Evolutionary conservation across 148 eudicot species (phyloP), one percentile per base, ranked within the genome.

Genomic region (Polygonum maritimum): DNA sequence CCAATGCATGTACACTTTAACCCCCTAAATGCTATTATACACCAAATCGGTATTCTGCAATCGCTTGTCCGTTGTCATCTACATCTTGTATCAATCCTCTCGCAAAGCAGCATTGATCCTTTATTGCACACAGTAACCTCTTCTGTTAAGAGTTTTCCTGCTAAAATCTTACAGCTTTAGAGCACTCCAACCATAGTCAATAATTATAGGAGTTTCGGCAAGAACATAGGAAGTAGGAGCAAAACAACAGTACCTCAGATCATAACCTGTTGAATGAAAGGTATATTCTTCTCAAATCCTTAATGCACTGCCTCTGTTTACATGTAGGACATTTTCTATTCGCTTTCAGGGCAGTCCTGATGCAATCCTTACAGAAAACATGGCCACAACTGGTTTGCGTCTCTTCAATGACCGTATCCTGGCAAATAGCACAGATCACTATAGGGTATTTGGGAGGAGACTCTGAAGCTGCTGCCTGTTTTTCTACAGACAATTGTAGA

Each of bases 371-470:
- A 82, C 98, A 93, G 83, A 93, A 93, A 74, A 93, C 86, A 82
- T 93, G 98, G 76, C 98, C 98, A 74, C 98, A 93, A 79, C 88
- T 93, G 11, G 98, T 93, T 10, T 97, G 78, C 84, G 77, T 80
- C 76, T 88, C 97, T 75, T 91, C 94, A 21, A 85, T 90, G 31
- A 91, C 74, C 14, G 89, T 84, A 39, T 88, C 88, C 87, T 89
- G 84, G 81, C 98, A 93, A 81, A 93, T 79, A 7, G 98, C 97
- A 81, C 98, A 93, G 75, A 49, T 88, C 63, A 91, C 88, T 49
- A 79, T 81, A 44, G 84, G 89, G 70, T 93, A 92, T 78, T 81
- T 84, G 2, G 88, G 91, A 14, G 92, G 89, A 16, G 91, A 84
- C 1, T 88, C 89, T 3, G 85, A 81, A 5, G 75, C 70, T 73